phyloP scores from a whole-genome alignment of 1,139 yeast species.

The Diutina sp. region DNA sequence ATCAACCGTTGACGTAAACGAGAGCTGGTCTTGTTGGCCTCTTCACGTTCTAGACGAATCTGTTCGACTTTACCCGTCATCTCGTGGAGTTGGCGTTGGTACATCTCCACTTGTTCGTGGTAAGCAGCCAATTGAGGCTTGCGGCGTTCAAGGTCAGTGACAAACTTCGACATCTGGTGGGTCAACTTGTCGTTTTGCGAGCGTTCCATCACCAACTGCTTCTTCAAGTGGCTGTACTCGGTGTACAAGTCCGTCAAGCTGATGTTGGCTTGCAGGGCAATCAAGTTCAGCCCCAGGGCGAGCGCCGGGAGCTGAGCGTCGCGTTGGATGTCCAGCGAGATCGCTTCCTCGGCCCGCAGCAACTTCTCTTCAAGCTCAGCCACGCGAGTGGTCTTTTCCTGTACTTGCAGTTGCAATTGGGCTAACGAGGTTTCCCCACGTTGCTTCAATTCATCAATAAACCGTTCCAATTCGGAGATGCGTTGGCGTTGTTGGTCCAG shows the following conservation, averaged over 20 bases:
- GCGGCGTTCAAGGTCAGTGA: conserved; percentile 65
- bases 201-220: conserved; percentile 56
- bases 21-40: conserved; percentile 24
- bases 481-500: conserved; percentile 32
- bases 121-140: conserved; percentile 67
- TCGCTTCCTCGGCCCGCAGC: neutral
- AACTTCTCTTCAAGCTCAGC: conserved; percentile 14
- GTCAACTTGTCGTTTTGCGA: conserved; percentile 63
- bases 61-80: conserved; percentile 26
- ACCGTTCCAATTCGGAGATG: conserved; percentile 33
- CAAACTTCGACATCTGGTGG: conserved; percentile 54
- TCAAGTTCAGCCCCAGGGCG: neutral
- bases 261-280: conserved; percentile 11
- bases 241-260: conserved; percentile 59
- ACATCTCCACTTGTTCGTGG: conserved; percentile 39
- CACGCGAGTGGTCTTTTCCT: conserved; percentile 10
- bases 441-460: conserved; percentile 27
- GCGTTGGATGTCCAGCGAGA: neutral
- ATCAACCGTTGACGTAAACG: conserved; percentile 21
- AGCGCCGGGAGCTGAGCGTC: neutral
- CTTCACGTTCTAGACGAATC: conserved; percentile 24
- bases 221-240: conserved; percentile 54
- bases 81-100: conserved; percentile 26
- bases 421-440: conserved; percentile 20
- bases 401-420: conserved; percentile 22